Base-by-base conservation (phyloP, 176 grass and related monocot genomes). In the Carex scoparia region DNA sequence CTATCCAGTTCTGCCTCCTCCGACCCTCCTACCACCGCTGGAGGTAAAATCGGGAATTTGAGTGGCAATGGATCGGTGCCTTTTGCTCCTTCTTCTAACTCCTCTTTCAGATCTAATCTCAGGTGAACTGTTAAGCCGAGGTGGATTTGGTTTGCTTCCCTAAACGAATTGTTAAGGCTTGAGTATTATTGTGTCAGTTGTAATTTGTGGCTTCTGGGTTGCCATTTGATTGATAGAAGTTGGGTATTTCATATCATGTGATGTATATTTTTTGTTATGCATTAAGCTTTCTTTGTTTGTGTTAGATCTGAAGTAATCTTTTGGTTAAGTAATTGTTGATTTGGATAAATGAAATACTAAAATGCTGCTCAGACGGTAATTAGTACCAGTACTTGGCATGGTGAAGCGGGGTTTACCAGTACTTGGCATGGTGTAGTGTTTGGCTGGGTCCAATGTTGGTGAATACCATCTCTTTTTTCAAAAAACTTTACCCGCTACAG, bases 1-100 rank as follows among this genome's bases (percentile, higher is more conserved):
- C 87, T 93, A 35, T 96, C 91, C 81, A 79, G 79, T 13, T 61
- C 87, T 55, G 63, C 91, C 16, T 78, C 87, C 6, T 2, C 70
- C 0, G 0, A 85, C 8, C 3, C 81, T 7, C 0, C 84, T 27
- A 13, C 84, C 2, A 15, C 79, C 10, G 11, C 60, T 12, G 61
- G 40, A 6, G 46, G 46, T 16, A 67, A 67, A 35, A 53, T 51
- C 11, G 80, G 59, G 59, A 65, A 48, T 66, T 65, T 65, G 12
- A 54, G 65, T 69, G 42, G 32, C 28, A 67, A 48, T 31, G 58
- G 42, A 54, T 83, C 79, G 33, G 30, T 12, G 54, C 54, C 58
- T 65, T 60, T 63, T 82, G 35, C 57, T 81, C n/a, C 32, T 65
- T 27, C 55, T 18, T 7, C 54, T 61, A 60, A 10, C 44, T 55